Base-by-base conservation (phyloP, 768 basidiomycete species). In the Sarcomyxa edulis region DNA sequence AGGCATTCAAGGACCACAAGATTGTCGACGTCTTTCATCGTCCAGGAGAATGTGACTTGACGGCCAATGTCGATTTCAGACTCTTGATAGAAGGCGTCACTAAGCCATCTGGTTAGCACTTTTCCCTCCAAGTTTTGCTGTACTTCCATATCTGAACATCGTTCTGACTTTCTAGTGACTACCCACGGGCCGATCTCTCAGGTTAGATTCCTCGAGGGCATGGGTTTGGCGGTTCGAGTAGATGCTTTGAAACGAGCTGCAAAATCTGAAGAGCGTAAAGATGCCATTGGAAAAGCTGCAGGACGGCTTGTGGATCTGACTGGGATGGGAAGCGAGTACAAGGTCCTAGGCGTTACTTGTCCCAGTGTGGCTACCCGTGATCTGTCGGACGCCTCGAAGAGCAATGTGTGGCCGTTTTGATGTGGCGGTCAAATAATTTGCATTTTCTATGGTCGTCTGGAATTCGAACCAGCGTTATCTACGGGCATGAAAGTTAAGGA, bases 41-140 rank as follows among this genome's bases (percentile, higher is more conserved):
- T 7, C 93, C 94, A 0, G 96, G 96, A 12, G 72, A 86, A 28
- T 84, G 87, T 28, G 96, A 99, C 58, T 62, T 98, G 32, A 99
- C 96, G 0, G 82, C 86, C n/a, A 96, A 98, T 52, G 95, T 99
- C 33, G 94, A 99, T 61, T 98, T 98, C 60, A 76, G 81, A 0
- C 89, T 87, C 55, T 68, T 98, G 32, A 72, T 74, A 52, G 91
- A 96, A 61, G 81, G 88, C 0, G 66, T 92, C 45, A 55, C 58
- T 87, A 42, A 19, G 74, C 56, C 15, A 14, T 33, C 10, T 23
- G 12, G 23, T 31, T 42, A 37, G 20, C 16, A 38, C 20, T 46
- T 37, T 28, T 31, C 31, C 15, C 28, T 32, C 26, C 26, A 11
- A 23, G n/a, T 27, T 19, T 11, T 29, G 4, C 10, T 30, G 18